These are phyloP conservation scores for Boletus coccyginus DNA, from an alignment of 768 basidiomycete species.

Conservation along the genomic window DNA sequence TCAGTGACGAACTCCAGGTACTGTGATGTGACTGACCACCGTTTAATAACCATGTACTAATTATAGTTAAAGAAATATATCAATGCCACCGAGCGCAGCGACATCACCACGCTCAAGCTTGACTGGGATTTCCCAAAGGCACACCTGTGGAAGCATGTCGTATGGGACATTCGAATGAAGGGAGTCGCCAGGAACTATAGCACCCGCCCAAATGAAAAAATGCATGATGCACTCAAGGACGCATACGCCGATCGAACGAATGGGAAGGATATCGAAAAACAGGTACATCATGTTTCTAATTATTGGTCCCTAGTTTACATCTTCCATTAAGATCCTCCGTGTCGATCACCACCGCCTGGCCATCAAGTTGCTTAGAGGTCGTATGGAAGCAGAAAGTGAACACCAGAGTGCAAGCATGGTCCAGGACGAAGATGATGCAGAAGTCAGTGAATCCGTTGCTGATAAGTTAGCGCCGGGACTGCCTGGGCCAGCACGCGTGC, in stretches of 20 bases:
- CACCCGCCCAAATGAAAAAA: constrained; percentile 31
- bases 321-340: constrained; percentile 4
- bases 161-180: constrained; percentile 32
- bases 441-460: not conserved
- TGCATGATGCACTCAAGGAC: not conserved
- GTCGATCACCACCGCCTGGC: constrained; percentile 11
- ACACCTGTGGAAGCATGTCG: constrained; percentile 33
- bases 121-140: constrained; percentile 37
- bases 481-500: not conserved
- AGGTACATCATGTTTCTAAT: not conserved
- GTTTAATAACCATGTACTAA: not conserved
- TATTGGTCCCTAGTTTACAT: not conserved
- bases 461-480: not conserved
- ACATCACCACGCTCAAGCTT: not conserved
- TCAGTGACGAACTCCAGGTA: not conserved
- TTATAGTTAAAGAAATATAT: not conserved
- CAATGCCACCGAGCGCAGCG: not conserved
- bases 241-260: not conserved
- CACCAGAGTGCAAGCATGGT: too few relatives aligned
- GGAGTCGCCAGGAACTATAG: constrained; percentile 33
- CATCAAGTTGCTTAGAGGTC: not conserved
- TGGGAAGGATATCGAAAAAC: not conserved
- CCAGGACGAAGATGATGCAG: not conserved
- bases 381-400: not conserved
- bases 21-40: not conserved